Percentiles rank a stretch among this genome's conserved stretches.
These are phyloP conservation scores for Xylariaceae sp. DNA, from an alignment of 2,329 filamentous ascomycete genomes.

Conservation along the genomic window DNA sequence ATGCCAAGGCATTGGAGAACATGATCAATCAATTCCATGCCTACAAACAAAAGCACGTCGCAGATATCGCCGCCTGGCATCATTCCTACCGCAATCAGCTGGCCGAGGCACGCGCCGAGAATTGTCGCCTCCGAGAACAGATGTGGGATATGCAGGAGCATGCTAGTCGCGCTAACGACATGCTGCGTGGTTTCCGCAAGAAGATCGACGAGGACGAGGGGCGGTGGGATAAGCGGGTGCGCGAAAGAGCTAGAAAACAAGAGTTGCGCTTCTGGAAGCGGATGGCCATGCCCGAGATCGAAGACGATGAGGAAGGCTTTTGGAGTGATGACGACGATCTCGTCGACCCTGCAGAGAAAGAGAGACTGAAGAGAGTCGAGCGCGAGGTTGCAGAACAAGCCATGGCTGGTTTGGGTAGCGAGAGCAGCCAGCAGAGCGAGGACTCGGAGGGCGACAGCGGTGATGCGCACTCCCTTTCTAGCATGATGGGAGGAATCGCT, in stretches of 20 bases:
- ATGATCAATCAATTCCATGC: conserved; percentile 64
- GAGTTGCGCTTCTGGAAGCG: conserved; percentile 66
- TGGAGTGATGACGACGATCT: conserved; percentile 67
- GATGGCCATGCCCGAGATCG: conserved; percentile 60
- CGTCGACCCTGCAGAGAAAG: conserved; percentile 60
- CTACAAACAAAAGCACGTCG: conserved; percentile 62
- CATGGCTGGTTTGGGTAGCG: conserved; percentile 31
- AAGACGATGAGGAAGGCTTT: conserved; percentile 56
- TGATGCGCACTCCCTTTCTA: conserved; percentile 23
- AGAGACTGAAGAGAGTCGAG: conserved; percentile 50
- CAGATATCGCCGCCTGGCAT: conserved; percentile 63
- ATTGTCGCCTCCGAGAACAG: conserved; percentile 60
- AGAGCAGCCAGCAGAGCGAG: conserved; percentile 34
- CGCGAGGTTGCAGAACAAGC: conserved; percentile 42
- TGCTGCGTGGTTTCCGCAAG: conserved; percentile 55
- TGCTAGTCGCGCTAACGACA: conserved; percentile 56
- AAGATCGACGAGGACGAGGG: conserved; percentile 55
- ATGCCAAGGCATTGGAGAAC: conserved; percentile 53
- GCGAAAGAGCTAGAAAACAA: conserved; percentile 52
- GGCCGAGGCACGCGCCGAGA: conserved; percentile 63
- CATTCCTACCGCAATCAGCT: conserved; percentile 64
- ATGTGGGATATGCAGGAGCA: conserved; percentile 66
- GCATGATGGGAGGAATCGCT: conserved; percentile 40
- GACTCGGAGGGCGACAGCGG: conserved; percentile 33
- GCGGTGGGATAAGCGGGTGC: conserved; percentile 52